phyloP scores from a whole-genome alignment of 2,329 filamentous ascomycete species.

The Tolypocladium paradoxum region DNA sequence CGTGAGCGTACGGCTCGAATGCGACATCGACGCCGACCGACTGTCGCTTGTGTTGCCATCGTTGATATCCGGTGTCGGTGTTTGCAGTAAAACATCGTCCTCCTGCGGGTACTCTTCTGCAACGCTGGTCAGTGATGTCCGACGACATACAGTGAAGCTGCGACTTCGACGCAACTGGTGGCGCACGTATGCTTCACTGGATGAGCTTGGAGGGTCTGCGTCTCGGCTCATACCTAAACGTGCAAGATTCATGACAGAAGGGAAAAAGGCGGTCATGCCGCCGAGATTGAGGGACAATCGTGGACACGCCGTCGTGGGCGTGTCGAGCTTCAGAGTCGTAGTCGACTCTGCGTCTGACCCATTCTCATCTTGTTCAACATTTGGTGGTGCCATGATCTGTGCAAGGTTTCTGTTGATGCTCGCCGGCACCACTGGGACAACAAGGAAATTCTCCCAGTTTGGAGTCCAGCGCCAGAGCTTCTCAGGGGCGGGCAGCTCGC shows the following conservation, averaged over 20 bases:
- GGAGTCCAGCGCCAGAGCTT: slow-evolving; percentile 24
- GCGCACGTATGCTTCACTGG: background rate
- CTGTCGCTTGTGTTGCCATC: background rate
- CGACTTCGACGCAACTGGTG: background rate
- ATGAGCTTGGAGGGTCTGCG: background rate
- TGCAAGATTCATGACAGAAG: slow-evolving; percentile 12
- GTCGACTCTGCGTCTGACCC: slow-evolving; percentile 12
- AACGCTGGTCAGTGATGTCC: background rate
- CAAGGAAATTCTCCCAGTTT: slow-evolving; percentile 23
- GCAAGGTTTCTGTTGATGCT: slow-evolving; percentile 11
- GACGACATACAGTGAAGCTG: background rate
- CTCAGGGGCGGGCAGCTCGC: slow-evolving; percentile 17
- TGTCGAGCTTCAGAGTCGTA: slow-evolving; percentile 6
- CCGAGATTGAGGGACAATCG: slow-evolving; percentile 22
- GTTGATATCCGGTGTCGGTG: too few species aligned
- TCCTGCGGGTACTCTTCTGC: background rate
- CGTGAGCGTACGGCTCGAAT: background rate
- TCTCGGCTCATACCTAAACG: slow-evolving; percentile 1
- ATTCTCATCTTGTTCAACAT: background rate
- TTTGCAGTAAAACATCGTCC: background rate
- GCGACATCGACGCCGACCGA: background rate
- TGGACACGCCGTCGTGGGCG: slow-evolving; percentile 9
- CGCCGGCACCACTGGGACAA: slow-evolving; percentile 22
- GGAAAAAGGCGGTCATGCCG: slow-evolving; percentile 11
- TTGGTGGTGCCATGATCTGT: background rate